Base-by-base conservation (phyloP, 148 eudicot species). In the Rhododendron molle region DNA sequence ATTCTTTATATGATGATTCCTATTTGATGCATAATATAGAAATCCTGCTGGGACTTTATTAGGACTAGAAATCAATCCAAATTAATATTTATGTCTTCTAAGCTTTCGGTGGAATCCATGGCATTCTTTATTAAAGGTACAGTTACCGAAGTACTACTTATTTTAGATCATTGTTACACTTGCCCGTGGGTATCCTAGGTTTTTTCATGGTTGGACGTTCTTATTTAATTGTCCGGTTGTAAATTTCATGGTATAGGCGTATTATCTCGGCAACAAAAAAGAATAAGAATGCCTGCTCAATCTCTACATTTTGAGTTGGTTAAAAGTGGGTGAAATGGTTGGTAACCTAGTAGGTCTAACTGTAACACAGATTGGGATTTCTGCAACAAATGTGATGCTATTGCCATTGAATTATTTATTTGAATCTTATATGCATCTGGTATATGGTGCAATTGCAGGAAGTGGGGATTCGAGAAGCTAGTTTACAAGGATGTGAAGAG, bases 381-480 rank as follows among this genome's bases (percentile, higher is more conserved):
- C 50, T 76, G 44, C 50, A 43, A 20, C 28, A 78, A 44, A 44
- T n/a, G 54, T 4, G 14, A 28, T 10, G 30, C 11, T 34, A 60
- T 30, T n/a, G n/a, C 3, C 7, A 15, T 80, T 18, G 36, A 20
- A 18, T 10, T 43, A 20, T 34, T 74, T 18, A 38, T 47, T 18
- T 20, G 40, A 38, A 43, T 77, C 47, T 21, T 40, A 43, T 2
- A 18, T 4, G 11, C 3, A 43, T 40, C 44, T 46, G 32, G 32
- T 14, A 3, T 73, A 14, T 73, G 43, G 34, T 73, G 20, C 28
- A 44, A 23, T 52, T 84, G 84, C 86, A 92, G 98, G 87, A 91
- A 94, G 88, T 96, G 98, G 98, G 98, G 96, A 52, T 91, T 96
- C 47, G 98, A 96, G 90, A 96, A 96, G 91, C 90, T 96, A 30